Evolutionary conservation across 345 rosid genomes (phyloP), one percentile per base, ranked within the genome.

Genomic region (Mercurialis annua): DNA sequence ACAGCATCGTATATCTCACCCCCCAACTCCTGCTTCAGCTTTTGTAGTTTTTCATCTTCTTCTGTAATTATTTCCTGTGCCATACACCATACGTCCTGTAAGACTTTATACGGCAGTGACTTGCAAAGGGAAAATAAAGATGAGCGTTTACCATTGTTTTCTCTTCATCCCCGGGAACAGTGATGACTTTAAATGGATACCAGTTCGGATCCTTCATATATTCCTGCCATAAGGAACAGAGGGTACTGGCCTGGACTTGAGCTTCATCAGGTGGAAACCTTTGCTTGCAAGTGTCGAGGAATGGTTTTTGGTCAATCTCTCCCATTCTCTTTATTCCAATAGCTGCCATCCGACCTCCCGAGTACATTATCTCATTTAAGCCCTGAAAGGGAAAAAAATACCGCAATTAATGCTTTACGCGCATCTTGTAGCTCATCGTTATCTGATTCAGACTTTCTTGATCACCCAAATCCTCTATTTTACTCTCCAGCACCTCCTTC

Each of bases 301-400:
- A 87, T 7, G 87, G 73, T 77, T 83, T 90, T 21, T 30, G 50
- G 56, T 90, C 90, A 40, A 92, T 74, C 62, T 90, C 97, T 10
- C 97, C 98, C 90, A 92, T 76, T 63, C 97, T 81, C 81, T 87
- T 90, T 59, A 90, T 49, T 34, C 89, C 85, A 70, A 90, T 82
- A 74, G 1, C 54, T n/a, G n/a, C n/a, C 12, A 75, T 68, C n/a
- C 80, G 69, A 21, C 59, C 71, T 51, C 61, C 76, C 69, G 48
- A 59, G 16, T 30, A 20, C 64, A 80, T 64, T 66, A 73, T 23
- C 11, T 84, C 87, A 36, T 24, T 43, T 81, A 89, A 59, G 34
- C 85, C 87, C 98, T 90, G 42, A 62, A 58, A 40, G 27, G 47
- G 17, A 64, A 56, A 67, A 31, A 20, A 21, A 66, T 72, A 85